Base-by-base conservation (phyloP, 192 early-diverging fungal genomes). In the Endogone sp. region DNA sequence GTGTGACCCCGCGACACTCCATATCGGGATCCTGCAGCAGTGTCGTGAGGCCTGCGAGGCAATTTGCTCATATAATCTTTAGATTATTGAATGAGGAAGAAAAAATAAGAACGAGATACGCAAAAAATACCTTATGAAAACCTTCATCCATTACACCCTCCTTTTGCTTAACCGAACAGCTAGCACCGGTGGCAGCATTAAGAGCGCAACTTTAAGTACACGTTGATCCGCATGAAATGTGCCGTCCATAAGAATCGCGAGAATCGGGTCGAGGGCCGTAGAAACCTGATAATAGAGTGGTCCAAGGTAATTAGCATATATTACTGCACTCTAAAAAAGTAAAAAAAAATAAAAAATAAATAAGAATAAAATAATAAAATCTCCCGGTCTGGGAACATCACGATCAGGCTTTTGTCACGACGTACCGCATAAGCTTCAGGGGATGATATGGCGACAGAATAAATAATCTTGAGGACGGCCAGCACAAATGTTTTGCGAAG, bases 401-500 rank as follows among this genome's bases (percentile, higher is more conserved):
- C 1, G 9, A 64, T 13, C 2, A 6, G 21, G 1, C 23, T 64
- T 64, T 31, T 16, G 21, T 32, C 63, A 16, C 27, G 10, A 32
- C 71, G 72, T 66, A 76, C 65, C 26, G 66, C 66, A 8, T 74
- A 64, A 4, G 64, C 32, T 4, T 57, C 49, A 3, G 71, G 69
- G 56, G 75, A 80, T 2, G 71, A 22, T 13, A 62, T 13, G 2
- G 71, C 69, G 58, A 80, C 44, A n/a, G 27, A 66, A 23, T 80
- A 75, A 2, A 80, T 37, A 11, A 67, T 68, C 29, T 76, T 80
- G 29, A 80, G 49, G 2, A 69, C 68, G 2, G 71, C 66, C 0
- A 80, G 58, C 0, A 76, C 69, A 3, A 80, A 62, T 2, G 65
- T 68, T 60, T 76, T 80, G 69, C 71, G 67, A 13, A 75, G 65